A percentile compares a stretch with the other conserved stretches of the same genome.
Evolutionary conservation across 371 early-diverging fungal genomes (phyloP).

Genomic region (Mortierella sp.): DNA sequence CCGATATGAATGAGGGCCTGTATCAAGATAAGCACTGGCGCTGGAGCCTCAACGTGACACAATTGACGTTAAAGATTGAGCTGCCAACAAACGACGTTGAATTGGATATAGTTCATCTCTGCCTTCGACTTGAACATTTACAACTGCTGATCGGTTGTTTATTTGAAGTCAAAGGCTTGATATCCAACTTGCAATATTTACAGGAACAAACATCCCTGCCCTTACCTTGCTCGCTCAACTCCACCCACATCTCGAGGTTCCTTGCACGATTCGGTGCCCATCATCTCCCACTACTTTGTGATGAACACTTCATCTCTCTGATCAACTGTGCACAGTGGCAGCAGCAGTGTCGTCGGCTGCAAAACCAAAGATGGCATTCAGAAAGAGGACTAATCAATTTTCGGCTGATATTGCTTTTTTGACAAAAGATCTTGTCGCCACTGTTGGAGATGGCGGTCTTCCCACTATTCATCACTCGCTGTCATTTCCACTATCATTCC

Average conservation of each 20-base stretch:
- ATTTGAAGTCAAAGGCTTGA: not conserved
- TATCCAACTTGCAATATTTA: not conserved
- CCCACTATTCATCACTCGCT: not conserved
- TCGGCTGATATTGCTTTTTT: not conserved
- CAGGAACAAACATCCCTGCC: not conserved
- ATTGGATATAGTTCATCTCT: not conserved
- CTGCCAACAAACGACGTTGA: not conserved
- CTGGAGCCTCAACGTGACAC: not conserved
- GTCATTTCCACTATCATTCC: not conserved
- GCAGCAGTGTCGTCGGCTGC: not conserved
- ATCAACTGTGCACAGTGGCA: conserved; percentile 5
- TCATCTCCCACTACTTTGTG: not conserved
- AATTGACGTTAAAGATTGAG: not conserved
- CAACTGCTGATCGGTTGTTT: not conserved
- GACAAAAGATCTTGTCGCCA: not conserved
- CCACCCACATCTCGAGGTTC: not conserved
- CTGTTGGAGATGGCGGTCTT: not conserved
- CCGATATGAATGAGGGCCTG: not conserved
- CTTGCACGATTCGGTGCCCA: not conserved
- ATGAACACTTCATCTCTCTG: not conserved
- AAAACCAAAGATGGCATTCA: not conserved
- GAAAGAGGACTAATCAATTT: not conserved
- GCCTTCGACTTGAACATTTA: not conserved
- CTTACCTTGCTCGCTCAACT: not conserved
- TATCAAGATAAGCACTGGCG: not conserved